Base-by-base conservation (phyloP, 352 stramenopile genomes). In the Phytophthora citricola region DNA sequence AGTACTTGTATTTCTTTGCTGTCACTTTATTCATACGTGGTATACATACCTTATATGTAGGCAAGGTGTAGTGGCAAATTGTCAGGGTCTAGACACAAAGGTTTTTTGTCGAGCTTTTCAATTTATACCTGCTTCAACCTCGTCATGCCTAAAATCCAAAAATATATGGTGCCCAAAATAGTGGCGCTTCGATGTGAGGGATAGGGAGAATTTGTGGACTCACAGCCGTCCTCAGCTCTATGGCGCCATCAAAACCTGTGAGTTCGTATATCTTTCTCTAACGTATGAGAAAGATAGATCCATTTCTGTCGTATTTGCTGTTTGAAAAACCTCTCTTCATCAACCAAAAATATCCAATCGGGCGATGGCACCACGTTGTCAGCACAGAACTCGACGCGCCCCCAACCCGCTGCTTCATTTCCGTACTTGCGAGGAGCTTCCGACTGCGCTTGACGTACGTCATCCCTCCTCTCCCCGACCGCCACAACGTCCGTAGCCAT, bases 151-250 rank as follows among this genome's bases (percentile, higher is more conserved):
- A 47, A 62, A 44, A 44, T 39, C n/a, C 8, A 10, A 3, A n/a
- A 57, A 50, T 40, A 39, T 45, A 22, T 5, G 49, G 20, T 27
- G 10, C 40, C 45, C 34, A 43, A 60, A 61, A 68, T 63, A 58
- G 38, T 58, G 45, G 17, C 15, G 11, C 31, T 61, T 43, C 57
- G 29, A 20, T 47, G 45, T n/a, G 44, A 65, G 62, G 75, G 70
- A 1, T 83, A 71, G 73, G 67, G 51, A 80, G 57, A 73, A 79
- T 63, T 76, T 82, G 63, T 87, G 74, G 73, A 15, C 63, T 61
- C 45, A 29, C 11, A 53, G 46, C 26, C 20, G 36, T 61, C 31
- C 49, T 47, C 31, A 22, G 5, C 63, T 50, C 48, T 69, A 31
- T 75, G 43, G 43, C 46, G 36, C 32, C 44, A 65, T 65, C 45